Evolutionary conservation across 148 eudicot genomes (phyloP).

Genomic region (Salicornia ramosissima): DNA sequence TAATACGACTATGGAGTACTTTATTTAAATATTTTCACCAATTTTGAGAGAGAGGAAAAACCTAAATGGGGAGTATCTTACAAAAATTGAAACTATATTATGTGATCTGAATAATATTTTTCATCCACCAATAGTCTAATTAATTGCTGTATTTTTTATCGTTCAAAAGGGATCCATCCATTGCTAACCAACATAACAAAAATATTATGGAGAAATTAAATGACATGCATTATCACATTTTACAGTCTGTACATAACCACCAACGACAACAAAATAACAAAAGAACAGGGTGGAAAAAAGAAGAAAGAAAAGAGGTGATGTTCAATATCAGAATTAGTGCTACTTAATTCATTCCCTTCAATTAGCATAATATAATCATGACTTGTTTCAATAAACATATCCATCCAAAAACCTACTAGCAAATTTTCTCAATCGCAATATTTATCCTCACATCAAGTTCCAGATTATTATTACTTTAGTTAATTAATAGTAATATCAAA

Average conservation of each 20-base stretch:
- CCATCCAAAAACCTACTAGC: slow-evolving; percentile 10
- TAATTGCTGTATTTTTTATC: too few species aligned
- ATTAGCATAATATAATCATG: slow-evolving; percentile 24
- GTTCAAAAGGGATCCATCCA: slow-evolving; percentile 10
- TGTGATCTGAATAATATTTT: too few species aligned
- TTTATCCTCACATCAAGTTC: background rate
- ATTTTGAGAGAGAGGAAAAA: too few species aligned
- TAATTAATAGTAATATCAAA: background rate
- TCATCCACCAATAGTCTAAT: too few species aligned
- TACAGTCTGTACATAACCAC: slow-evolving; percentile 13
- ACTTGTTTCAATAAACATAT: background rate
- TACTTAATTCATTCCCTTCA: background rate
- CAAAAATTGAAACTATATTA: too few species aligned
- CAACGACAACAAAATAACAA: background rate
- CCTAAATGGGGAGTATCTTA: too few species aligned
- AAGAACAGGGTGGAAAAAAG: background rate
- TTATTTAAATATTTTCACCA: too few species aligned
- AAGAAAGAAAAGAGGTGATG: background rate
- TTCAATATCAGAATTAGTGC: slow-evolving; percentile 10
- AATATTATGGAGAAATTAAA: background rate
- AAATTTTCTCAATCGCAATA: background rate
- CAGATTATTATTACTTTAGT: slow-evolving; percentile 5
- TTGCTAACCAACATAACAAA: background rate
- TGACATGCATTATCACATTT: slow-evolving; percentile 11
- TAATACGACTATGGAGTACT: too few species aligned